Percentiles rank a stretch among this genome's conserved stretches.
Conservation (phyloP, 2,329 filamentous ascomycete species). For the Juglanconis oblonga region DNA sequence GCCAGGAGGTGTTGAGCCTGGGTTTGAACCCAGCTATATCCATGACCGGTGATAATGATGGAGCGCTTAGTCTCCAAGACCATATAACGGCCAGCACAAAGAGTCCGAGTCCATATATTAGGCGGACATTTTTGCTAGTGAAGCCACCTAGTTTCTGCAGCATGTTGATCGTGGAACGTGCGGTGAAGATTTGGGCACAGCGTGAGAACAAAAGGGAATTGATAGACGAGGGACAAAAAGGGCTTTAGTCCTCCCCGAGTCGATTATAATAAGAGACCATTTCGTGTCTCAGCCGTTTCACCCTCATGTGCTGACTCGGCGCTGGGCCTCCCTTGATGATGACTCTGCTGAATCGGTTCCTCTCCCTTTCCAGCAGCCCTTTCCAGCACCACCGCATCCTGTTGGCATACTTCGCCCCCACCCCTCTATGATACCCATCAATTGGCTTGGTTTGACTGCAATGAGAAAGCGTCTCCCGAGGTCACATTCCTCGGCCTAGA, state of each 20-base stretch:
- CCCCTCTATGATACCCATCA: too few relatives aligned
- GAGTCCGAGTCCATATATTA: background rate
- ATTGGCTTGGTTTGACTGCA: too few relatives aligned
- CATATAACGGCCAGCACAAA: background rate
- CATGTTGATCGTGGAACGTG: background rate
- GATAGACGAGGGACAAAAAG: too few relatives aligned
- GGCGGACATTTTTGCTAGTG: background rate
- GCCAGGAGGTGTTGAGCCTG: slow-evolving; percentile 8
- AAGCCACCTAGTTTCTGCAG: background rate
- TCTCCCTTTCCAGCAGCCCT: too few relatives aligned
- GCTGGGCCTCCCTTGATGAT: background rate
- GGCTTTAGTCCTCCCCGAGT: background rate
- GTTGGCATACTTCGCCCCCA: too few relatives aligned
- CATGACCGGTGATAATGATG: background rate
- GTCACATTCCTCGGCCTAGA: too few relatives aligned
- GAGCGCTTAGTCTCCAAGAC: background rate
- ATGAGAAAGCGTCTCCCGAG: too few relatives aligned
- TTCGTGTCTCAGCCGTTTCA: background rate
- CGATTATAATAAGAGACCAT: background rate
- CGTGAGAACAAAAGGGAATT: too few relatives aligned
- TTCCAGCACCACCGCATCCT: too few relatives aligned
- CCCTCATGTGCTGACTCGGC: too few relatives aligned
- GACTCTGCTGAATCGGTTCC: background rate
- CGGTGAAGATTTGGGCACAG: too few relatives aligned
- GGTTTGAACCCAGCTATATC: background rate